Evolutionary conservation across 495 filamentous ascomycete species (phyloP).

Genomic region (Aspergillus olivimuriae): DNA sequence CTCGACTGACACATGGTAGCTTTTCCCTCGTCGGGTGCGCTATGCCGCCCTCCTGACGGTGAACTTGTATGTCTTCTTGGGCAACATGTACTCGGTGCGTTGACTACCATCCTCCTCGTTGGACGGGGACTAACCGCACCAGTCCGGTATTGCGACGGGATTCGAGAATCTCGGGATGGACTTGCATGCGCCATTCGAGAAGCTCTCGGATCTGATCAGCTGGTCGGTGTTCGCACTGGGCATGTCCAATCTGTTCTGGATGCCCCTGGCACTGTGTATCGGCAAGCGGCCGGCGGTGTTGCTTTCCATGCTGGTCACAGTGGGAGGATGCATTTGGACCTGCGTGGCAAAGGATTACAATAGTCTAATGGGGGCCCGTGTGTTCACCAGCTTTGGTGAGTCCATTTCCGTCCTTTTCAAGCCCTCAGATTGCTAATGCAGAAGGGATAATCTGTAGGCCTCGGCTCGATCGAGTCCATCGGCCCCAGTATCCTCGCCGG

Average conservation of each 20-base stretch:
- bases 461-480: conserved; percentile 30
- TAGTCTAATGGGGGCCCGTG: conserved; percentile 22
- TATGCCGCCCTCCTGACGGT: conserved; percentile 30
- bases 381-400: conserved; percentile 30
- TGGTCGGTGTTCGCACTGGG: conserved; percentile 34
- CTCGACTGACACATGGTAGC: conserved; percentile 5
- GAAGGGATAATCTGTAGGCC: conserved; percentile 7
- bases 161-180: conserved; percentile 27
- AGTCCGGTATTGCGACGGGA: conserved; percentile 29
- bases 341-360: conserved; percentile 23
- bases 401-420: background rate
- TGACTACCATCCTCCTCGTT: background rate
- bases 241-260: conserved; percentile 40
- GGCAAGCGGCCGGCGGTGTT: conserved; percentile 42
- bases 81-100: conserved; percentile 32
- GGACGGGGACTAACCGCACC: background rate
- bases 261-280: conserved; percentile 42
- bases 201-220: conserved; percentile 23
- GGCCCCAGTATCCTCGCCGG: conserved; percentile 34
- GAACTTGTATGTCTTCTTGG: conserved; percentile 33
- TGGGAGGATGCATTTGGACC: conserved; percentile 32
- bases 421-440: background rate
- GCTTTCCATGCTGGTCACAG: conserved; percentile 32
- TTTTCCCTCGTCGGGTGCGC: conserved; percentile 22
- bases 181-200: conserved; percentile 18